These are phyloP conservation scores for Tuber melanosporum DNA, from an alignment of 495 filamentous ascomycete species.

Conservation along the genomic window DNA sequence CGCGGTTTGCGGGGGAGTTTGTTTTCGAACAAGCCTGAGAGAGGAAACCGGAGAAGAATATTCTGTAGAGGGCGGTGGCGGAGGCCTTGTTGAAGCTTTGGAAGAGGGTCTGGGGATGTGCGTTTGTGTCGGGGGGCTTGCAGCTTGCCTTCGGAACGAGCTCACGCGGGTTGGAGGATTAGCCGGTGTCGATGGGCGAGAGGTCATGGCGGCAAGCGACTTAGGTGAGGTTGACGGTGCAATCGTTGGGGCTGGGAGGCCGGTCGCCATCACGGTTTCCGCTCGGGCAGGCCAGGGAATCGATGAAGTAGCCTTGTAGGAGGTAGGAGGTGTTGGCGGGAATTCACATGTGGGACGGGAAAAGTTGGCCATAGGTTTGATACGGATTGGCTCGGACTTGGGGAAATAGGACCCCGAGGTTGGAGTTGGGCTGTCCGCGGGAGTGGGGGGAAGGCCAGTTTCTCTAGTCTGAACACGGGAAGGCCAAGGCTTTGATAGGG, in stretches of 20 bases:
- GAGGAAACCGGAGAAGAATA: background rate
- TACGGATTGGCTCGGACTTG: background rate
- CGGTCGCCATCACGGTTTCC: background rate
- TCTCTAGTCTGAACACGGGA: background rate
- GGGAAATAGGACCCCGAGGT: background rate
- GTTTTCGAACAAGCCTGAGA: background rate
- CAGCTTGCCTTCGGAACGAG: background rate
- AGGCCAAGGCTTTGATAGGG: conserved; percentile 16
- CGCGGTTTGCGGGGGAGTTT: background rate
- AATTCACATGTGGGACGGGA: background rate
- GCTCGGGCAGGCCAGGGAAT: background rate
- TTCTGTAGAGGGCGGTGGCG: background rate
- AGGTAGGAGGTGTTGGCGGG: background rate
- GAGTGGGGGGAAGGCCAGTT: conserved; percentile 10
- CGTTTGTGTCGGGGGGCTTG: background rate
- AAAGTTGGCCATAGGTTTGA: conserved; percentile 2
- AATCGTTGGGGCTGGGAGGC: background rate
- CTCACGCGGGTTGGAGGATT: background rate
- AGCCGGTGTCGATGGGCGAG: background rate
- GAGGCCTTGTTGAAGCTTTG: background rate
- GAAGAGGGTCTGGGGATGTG: background rate
- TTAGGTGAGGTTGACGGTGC: background rate
- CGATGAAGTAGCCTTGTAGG: background rate
- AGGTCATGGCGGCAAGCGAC: background rate
- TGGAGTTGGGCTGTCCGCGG: conserved; percentile 11